Conservation (phyloP, 208 protist species). For the Vickermania ingenoplastis region DNA sequence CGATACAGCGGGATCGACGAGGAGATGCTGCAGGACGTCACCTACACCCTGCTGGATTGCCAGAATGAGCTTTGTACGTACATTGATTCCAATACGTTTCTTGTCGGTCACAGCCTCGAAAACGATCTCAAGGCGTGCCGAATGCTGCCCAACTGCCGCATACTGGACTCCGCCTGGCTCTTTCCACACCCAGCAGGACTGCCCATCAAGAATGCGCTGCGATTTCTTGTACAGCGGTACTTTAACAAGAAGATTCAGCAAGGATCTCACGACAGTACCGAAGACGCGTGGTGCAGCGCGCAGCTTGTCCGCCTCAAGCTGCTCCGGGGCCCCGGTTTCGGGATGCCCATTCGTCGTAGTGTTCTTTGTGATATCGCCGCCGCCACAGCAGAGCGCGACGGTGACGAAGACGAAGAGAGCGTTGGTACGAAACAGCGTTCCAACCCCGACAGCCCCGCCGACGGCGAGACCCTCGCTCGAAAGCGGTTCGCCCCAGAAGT, state of each 20-base stretch:
- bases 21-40: conserved; percentile 57
- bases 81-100: conserved; percentile 68
- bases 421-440: too few species aligned
- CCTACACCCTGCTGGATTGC: conserved; percentile 59
- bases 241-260: conserved; percentile 79
- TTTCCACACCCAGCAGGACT: conserved; percentile 84
- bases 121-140: conserved; percentile 90
- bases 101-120: conserved; percentile 90
- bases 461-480: too few species aligned
- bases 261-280: conserved; percentile 68
- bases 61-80: conserved; percentile 44
- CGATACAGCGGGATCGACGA: conserved; percentile 85
- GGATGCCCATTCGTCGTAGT: conserved; percentile 41
- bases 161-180: conserved; percentile 85
- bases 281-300: conserved; percentile 75
- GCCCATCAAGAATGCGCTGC: conserved; percentile 73
- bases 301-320: conserved; percentile 82
- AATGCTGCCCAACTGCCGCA: conserved; percentile 66
- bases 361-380: conserved; percentile 41
- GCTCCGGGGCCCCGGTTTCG: conserved; percentile 63
- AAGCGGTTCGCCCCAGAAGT: too few species aligned
- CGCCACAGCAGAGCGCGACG: conserved; percentile 10
- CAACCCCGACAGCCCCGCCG: too few species aligned
- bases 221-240: conserved; percentile 73
- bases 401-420: conserved; percentile 5